phyloP scores from a whole-genome alignment of 75 land plant genomes.

The Cupressus sempervirens region DNA sequence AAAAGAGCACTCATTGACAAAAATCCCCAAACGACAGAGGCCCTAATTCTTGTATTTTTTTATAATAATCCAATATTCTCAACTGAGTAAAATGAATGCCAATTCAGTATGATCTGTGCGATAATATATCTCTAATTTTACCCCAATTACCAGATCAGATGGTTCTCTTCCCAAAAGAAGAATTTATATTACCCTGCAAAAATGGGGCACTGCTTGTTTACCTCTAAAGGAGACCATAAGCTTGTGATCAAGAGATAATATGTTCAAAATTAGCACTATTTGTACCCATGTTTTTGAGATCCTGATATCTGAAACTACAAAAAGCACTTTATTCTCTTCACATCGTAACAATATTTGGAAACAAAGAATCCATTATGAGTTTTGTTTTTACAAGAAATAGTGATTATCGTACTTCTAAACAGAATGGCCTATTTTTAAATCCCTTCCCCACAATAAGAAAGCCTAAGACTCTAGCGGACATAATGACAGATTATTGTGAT shows the following conservation, averaged over 20 bases:
- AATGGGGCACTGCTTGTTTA: not conserved
- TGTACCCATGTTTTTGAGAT: not conserved
- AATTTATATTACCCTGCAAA: not conserved
- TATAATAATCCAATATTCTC: not conserved
- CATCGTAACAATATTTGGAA: not conserved
- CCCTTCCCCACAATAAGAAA: not conserved
- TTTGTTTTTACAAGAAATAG: not conserved
- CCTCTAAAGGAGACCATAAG: not conserved
- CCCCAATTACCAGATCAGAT: not conserved
- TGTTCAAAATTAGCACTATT: not conserved
- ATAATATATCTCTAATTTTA: not conserved
- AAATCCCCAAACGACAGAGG: not conserved
- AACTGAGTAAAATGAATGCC: not conserved
- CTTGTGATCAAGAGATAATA: not conserved
- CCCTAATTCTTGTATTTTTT: not conserved
- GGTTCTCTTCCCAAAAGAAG: not conserved
- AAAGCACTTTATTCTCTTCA: not conserved
- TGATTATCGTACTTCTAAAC: not conserved
- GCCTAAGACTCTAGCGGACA: not conserved
- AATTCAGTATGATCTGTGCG: not conserved
- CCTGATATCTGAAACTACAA: not conserved
- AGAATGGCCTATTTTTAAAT: not conserved
- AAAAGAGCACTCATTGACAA: not conserved
- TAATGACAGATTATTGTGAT: not conserved
- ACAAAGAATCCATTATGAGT: not conserved